phyloP scores from a whole-genome alignment of 768 basidiomycete species.

The Coprinopsis marcescibilis region DNA sequence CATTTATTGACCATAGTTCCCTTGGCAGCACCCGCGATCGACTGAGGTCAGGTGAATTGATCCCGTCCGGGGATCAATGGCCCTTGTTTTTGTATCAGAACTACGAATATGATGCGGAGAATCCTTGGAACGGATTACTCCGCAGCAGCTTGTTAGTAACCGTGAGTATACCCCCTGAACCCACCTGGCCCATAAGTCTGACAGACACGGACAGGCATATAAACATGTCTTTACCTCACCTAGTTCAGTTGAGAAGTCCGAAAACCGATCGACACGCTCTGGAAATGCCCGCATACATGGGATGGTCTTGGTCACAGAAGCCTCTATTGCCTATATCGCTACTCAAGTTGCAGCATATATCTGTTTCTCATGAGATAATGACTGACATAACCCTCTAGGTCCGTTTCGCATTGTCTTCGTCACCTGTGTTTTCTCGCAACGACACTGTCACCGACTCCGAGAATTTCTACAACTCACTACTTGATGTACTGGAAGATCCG shows the following conservation, averaged over 20 bases:
- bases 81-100: conserved; percentile 17
- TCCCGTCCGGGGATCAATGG: conserved; percentile 20
- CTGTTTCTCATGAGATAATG: neutral
- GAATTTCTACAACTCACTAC: too few species aligned
- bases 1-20: neutral
- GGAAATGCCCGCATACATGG: conserved; percentile 15
- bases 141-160: conserved; percentile 16
- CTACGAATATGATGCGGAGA: conserved; percentile 16
- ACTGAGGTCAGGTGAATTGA: conserved; percentile 13
- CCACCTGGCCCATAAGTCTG: neutral
- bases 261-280: conserved; percentile 19
- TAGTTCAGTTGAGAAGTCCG: conserved; percentile 21
- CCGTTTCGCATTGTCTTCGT: neutral
- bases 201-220: conserved; percentile 15
- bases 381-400: neutral
- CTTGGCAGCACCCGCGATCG: conserved; percentile 7
- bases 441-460: too few species aligned
- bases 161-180: conserved; percentile 8
- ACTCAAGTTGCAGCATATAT: neutral
- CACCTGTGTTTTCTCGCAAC: too few species aligned
- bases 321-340: conserved; percentile 18
- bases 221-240: conserved; percentile 26
- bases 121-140: conserved; percentile 24
- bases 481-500: too few species aligned
- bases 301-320: conserved; percentile 5